Conservation (phyloP, 164 flowering plant genomes). For the Euptelea pleiosperma region DNA sequence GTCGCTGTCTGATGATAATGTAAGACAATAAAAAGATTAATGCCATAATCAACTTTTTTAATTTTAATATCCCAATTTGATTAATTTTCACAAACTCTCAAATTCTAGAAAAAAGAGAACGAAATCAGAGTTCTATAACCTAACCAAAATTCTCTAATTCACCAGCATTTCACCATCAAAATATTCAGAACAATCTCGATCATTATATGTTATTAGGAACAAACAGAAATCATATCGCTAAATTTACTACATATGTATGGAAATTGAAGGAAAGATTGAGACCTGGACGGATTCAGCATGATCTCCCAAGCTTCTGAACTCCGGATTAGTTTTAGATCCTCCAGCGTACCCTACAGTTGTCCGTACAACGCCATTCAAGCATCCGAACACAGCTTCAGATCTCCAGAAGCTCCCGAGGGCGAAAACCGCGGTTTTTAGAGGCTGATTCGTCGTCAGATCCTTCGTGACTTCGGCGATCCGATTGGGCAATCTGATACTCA, state of each 20-base stretch:
- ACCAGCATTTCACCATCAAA: too few relatives aligned
- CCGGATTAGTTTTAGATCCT: constrained; percentile 78
- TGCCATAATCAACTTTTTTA: too few relatives aligned
- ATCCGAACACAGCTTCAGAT: constrained; percentile 90
- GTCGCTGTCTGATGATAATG: too few relatives aligned
- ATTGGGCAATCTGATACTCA: constrained; percentile 57
- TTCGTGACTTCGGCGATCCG: constrained; percentile 28
- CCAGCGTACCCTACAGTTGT: constrained; percentile 86
- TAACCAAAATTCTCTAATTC: too few relatives aligned
- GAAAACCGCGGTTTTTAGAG: constrained; percentile 70
- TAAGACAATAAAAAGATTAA: too few relatives aligned
- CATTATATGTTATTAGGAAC: too few relatives aligned
- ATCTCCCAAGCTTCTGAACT: constrained; percentile 78
- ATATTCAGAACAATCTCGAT: too few relatives aligned
- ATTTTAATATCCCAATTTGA: too few relatives aligned
- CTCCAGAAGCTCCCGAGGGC: constrained; percentile 99
- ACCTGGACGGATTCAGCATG: constrained; percentile 94
- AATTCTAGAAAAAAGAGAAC: too few relatives aligned
- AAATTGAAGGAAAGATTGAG: background rate
- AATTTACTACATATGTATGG: too few relatives aligned
- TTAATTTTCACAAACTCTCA: too few relatives aligned
- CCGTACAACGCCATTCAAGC: constrained; percentile 75
- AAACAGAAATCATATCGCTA: background rate
- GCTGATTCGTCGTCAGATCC: constrained; percentile 21
- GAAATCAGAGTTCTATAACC: too few relatives aligned